phyloP scores from a whole-genome alignment of 179 eudicot genomes.

The Nepenthes alata region DNA sequence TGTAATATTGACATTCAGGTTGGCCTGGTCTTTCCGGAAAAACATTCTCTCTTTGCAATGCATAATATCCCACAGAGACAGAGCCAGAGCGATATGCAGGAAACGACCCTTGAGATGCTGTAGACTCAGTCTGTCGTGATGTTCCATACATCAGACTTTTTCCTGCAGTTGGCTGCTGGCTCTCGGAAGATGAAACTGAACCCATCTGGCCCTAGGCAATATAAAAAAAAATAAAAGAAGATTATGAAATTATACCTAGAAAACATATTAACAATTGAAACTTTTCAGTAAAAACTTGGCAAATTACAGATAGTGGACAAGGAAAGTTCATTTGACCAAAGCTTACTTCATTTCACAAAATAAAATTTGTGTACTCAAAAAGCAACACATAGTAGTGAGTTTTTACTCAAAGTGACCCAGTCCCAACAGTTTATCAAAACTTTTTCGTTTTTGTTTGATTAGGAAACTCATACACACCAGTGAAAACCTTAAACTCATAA shows the following conservation, averaged over 20 bases:
- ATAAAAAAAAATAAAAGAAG: not conserved
- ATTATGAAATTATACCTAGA: not conserved
- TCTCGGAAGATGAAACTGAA: constrained; percentile 56
- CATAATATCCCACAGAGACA: constrained; percentile 56
- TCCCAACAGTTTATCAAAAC: not conserved
- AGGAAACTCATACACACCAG: too few relatives aligned
- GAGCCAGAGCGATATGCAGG: constrained; percentile 57
- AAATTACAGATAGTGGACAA: not conserved
- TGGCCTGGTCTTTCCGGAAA: constrained; percentile 98
- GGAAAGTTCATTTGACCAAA: not conserved
- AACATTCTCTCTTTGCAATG: constrained; percentile 66
- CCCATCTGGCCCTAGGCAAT: constrained; percentile 61
- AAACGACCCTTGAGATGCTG: constrained; percentile 38
- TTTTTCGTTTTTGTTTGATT: too few relatives aligned
- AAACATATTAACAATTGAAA: not conserved
- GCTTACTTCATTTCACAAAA: not conserved
- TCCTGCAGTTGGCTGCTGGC: constrained; percentile 48
- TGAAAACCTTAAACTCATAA: not conserved
- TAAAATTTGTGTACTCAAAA: not conserved
- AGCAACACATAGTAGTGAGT: not conserved
- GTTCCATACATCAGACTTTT: constrained; percentile 39
- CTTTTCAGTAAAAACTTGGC: not conserved
- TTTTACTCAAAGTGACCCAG: not conserved
- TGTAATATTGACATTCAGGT: constrained; percentile 92
- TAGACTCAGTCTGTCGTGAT: constrained; percentile 46